Conservation (phyloP, 1,284 basidiomycete species). For the Cerrena zonata region DNA sequence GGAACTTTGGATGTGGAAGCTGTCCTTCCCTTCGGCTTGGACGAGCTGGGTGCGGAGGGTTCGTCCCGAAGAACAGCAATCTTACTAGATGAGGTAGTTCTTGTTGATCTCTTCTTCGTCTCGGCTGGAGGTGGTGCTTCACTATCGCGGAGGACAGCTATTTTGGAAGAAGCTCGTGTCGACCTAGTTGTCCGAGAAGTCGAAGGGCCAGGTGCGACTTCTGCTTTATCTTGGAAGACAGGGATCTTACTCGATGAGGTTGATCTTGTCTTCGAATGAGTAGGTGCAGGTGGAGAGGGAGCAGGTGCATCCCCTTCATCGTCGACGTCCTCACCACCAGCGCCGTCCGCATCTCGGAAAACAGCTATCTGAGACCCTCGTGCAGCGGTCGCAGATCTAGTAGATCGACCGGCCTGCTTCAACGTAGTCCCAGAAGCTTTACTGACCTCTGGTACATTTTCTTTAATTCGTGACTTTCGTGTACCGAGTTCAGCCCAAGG, state of each 20-base stretch:
- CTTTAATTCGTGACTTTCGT: constrained; percentile 67
- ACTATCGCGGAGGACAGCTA: not conserved
- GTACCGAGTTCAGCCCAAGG: constrained; percentile 68
- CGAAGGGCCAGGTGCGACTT: constrained; percentile 3
- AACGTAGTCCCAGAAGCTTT: constrained; percentile 62
- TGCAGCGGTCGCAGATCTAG: constrained; percentile 26
- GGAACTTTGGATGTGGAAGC: constrained; percentile 6
- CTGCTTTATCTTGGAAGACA: constrained; percentile 12
- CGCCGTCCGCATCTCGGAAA: constrained; percentile 9
- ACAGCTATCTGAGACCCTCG: constrained; percentile 5
- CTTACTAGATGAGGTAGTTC: too few species aligned
- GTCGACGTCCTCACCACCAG: constrained; percentile 8
- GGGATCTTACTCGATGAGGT: constrained; percentile 3
- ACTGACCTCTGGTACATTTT: constrained; percentile 63
- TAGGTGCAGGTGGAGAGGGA: not conserved
- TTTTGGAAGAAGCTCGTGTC: too few species aligned
- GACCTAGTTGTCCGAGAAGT: not conserved
- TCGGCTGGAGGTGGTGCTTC: too few species aligned
- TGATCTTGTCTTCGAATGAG: constrained; percentile 1
- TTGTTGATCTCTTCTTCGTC: too few species aligned
- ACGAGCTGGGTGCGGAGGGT: not conserved
- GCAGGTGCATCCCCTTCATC: constrained; percentile 19
- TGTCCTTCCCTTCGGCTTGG: constrained; percentile 1
- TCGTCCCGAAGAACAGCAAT: not conserved
- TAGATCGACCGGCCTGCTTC: constrained; percentile 48